Conservation (phyloP, 352 stramenopile species). For the Phytopythium litorale region DNA sequence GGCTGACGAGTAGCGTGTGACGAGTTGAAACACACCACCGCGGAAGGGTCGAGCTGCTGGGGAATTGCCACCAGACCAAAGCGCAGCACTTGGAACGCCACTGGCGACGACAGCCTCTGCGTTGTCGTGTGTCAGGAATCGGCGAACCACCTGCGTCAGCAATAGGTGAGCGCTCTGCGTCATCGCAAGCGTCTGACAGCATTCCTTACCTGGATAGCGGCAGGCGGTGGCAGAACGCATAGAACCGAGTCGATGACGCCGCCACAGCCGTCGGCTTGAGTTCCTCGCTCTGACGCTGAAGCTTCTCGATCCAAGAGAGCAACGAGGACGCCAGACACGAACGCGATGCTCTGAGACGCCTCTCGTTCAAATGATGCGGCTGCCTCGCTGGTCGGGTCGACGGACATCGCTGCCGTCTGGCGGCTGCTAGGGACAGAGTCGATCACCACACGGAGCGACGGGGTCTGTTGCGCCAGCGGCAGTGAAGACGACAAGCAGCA, state of each 20-base stretch:
- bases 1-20: conserved; percentile 9
- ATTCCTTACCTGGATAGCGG: background rate
- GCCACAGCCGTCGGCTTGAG: no score
- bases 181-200: no score
- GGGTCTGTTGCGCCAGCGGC: no score
- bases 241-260: background rate
- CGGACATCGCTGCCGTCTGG: background rate
- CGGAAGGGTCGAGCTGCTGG: conserved; percentile 3
- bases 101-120: no score
- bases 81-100: no score
- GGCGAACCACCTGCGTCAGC: background rate
- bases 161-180: no score
- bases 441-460: no score
- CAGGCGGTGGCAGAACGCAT: background rate
- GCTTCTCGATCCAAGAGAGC: background rate
- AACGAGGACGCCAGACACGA: background rate
- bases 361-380: background rate
- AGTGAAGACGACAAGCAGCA: no score
- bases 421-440: no score
- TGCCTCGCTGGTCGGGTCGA: background rate
- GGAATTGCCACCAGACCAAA: no score
- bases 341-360: background rate
- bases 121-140: background rate
- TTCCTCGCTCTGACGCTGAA: no score
- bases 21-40: conserved; percentile 9